These are phyloP conservation scores for Fusarium sp. DNA, from an alignment of 2,329 filamentous ascomycete species.

Conservation along the genomic window DNA sequence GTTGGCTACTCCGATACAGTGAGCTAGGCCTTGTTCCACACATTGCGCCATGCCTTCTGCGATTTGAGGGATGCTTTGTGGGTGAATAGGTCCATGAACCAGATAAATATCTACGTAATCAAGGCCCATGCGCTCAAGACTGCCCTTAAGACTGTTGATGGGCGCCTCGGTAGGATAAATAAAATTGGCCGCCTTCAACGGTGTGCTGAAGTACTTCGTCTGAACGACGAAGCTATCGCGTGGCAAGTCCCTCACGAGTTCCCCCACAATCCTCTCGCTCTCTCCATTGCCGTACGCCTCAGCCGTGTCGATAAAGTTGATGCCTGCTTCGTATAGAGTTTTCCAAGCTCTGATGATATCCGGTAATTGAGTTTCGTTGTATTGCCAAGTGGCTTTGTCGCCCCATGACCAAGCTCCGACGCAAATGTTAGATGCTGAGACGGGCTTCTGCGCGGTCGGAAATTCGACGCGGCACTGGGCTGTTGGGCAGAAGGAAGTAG, in stretches of 20 bases:
- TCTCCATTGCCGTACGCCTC: slow-evolving; percentile 2
- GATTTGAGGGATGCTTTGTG: not conserved
- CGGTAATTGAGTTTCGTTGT: not conserved
- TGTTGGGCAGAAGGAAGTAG: not conserved
- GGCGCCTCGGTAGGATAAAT: not conserved
- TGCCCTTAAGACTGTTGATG: slow-evolving; percentile 11
- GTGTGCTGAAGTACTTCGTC: slow-evolving; percentile 21
- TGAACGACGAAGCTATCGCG: slow-evolving; percentile 7
- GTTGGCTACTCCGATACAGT: slow-evolving; percentile 10
- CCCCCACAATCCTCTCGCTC: slow-evolving; percentile 7
- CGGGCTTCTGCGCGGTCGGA: not conserved
- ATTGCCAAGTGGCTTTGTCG: slow-evolving; percentile 15
- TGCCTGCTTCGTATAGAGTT: slow-evolving; percentile 4
- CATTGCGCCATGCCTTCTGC: slow-evolving; percentile 26
- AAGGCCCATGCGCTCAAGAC: slow-evolving; percentile 6
- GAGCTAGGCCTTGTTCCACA: slow-evolving; percentile 12
- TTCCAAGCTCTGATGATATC: slow-evolving; percentile 10
- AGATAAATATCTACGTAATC: slow-evolving; percentile 26
- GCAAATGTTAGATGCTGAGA: not conserved
- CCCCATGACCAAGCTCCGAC: slow-evolving; percentile 14
- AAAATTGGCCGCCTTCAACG: not conserved
- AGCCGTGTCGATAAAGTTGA: slow-evolving; percentile 21
- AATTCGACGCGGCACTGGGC: not conserved
- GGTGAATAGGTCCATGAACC: slow-evolving; percentile 11
- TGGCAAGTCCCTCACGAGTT: not conserved